Evolutionary conservation across 2,329 filamentous ascomycete species (phyloP).

Genomic region (Aspergillus fijiensis): DNA sequence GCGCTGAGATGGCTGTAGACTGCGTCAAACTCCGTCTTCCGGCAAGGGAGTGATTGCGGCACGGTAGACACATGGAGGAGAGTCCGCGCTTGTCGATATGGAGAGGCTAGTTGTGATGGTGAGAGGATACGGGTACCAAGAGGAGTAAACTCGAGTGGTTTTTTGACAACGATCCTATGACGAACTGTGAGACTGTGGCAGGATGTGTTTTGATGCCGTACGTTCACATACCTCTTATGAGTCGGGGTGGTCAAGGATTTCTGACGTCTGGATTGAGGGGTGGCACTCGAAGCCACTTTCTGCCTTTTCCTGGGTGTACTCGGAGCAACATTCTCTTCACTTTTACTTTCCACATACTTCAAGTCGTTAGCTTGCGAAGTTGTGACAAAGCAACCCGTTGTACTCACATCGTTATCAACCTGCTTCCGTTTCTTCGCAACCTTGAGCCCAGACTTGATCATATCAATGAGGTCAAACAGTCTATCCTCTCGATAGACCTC

Average conservation of each 20-base stretch:
- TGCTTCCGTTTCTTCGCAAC: constrained; percentile 59
- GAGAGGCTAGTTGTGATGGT: constrained; percentile 71
- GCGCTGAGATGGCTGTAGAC: constrained; percentile 93
- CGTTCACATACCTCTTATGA: constrained; percentile 56
- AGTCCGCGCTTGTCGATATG: constrained; percentile 86
- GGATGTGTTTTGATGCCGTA: constrained; percentile 15
- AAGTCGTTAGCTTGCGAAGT: constrained; percentile 7
- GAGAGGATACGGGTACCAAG: constrained; percentile 84
- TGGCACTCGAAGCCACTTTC: constrained; percentile 49
- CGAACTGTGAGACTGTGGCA: constrained; percentile 18
- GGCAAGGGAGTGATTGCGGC: constrained; percentile 82
- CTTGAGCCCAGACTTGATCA: constrained; percentile 65
- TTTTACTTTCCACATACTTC: constrained; percentile 42
- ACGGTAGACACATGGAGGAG: constrained; percentile 92
- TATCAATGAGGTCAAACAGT: constrained; percentile 63
- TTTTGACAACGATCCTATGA: constrained; percentile 68
- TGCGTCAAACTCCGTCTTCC: constrained; percentile 84
- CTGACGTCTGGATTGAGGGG: constrained; percentile 43
- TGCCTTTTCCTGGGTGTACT: constrained; percentile 59
- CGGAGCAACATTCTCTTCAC: constrained; percentile 36
- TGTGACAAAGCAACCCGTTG: neutral
- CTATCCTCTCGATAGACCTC: constrained; percentile 70
- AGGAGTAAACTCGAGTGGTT: constrained; percentile 90
- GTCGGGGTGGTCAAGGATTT: constrained; percentile 59
- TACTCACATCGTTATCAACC: constrained; percentile 40